A percentile compares a stretch with the other conserved stretches of the same genome.
phyloP scores from a whole-genome alignment of 306 rosid genomes.

The Purshia tridentata region DNA sequence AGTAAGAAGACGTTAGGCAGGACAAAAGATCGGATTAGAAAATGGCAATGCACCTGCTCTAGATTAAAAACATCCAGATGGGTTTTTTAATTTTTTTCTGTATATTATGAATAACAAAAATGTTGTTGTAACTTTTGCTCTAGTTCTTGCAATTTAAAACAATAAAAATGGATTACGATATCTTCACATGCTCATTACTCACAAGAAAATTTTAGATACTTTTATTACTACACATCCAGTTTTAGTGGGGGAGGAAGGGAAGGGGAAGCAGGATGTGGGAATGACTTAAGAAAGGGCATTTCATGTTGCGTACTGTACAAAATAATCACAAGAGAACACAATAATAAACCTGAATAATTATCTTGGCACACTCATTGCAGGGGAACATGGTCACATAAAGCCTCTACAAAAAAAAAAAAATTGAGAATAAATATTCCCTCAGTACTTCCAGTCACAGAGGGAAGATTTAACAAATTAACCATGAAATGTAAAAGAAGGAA shows the following conservation, averaged over 20 bases:
- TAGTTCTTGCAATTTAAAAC: not conserved
- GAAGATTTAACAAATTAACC: not conserved
- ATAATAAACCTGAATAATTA: slow-evolving; percentile 77
- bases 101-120: slow-evolving; percentile 13
- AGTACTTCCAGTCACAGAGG: not conserved
- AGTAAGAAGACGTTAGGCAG: slow-evolving; percentile 18
- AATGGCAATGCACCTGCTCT: not conserved
- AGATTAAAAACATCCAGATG: too few relatives aligned
- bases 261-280: not conserved
- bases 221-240: not conserved
- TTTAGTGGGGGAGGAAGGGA: not conserved
- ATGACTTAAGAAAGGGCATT: not conserved
- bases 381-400: slow-evolving; percentile 86
- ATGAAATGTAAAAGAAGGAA: not conserved
- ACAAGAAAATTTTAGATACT: not conserved
- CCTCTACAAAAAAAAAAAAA: slow-evolving; percentile 49
- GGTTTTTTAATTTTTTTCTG: not conserved
- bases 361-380: slow-evolving; percentile 93
- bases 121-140: not conserved
- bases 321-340: slow-evolving; percentile 14
- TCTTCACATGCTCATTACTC: not conserved
- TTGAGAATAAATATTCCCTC: slow-evolving; percentile 5
- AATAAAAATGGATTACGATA: not conserved
- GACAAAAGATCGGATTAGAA: not conserved
- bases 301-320: not conserved